Percentiles rank a stretch among this genome's conserved stretches.
Conservation (phyloP, 163 green algal species). For the Smithsoniella earleae region DNA sequence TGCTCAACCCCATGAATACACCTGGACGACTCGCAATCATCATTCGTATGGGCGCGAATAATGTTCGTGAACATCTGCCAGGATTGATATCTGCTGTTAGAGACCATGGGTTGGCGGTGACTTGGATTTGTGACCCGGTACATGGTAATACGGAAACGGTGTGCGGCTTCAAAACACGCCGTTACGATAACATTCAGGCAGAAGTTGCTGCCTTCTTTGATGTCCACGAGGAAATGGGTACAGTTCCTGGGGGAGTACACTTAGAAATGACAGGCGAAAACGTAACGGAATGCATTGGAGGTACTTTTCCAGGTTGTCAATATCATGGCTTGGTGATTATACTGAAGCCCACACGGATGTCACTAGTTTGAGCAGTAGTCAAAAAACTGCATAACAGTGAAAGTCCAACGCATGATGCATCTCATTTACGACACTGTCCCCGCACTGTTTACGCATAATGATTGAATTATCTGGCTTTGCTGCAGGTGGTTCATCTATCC, state of each 20-base stretch:
- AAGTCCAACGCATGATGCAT: too few relatives aligned
- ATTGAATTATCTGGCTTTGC: too few relatives aligned
- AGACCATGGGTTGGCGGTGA: constrained; percentile 65
- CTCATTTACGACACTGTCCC: too few relatives aligned
- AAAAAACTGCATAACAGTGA: too few relatives aligned
- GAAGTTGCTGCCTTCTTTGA: constrained; percentile 96
- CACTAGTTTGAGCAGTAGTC: too few relatives aligned
- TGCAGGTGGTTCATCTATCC: constrained; percentile 19
- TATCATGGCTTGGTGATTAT: too few relatives aligned
- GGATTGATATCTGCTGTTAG: constrained; percentile 70
- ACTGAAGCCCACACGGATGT: too few relatives aligned
- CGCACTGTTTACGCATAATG: too few relatives aligned
- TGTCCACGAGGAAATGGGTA: constrained; percentile 77
- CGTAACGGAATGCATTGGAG: constrained; percentile 79
- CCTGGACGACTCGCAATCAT: constrained; percentile 88
- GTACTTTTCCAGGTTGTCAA: constrained; percentile 34
- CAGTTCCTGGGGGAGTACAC: constrained; percentile 89
- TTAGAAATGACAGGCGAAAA: constrained; percentile 97
- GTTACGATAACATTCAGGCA: constrained; percentile 84
- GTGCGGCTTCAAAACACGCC: constrained; percentile 90
- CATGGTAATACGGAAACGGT: constrained; percentile 96
- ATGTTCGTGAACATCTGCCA: constrained; percentile 74
- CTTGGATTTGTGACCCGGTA: constrained; percentile 97
- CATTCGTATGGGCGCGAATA: constrained; percentile 89
- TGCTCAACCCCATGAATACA: constrained; percentile 90